Percentiles rank a stretch among this genome's conserved stretches.
Evolutionary conservation across 2,329 filamentous ascomycete genomes (phyloP).

Genomic region (Rhexocercosporidium sp.): DNA sequence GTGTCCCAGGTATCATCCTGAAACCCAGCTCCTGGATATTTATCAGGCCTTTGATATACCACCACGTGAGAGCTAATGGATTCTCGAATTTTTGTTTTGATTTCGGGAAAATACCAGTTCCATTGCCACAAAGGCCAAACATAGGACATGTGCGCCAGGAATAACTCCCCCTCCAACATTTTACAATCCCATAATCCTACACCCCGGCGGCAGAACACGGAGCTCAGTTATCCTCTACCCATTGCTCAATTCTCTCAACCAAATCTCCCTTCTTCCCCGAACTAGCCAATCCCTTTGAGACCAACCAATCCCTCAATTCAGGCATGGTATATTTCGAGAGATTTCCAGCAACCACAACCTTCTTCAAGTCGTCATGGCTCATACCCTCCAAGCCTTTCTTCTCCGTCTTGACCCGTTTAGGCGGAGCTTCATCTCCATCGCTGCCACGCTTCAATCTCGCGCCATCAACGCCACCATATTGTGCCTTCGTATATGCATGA

Average conservation of each 20-base stretch:
- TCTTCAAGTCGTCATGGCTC: constrained; percentile 32
- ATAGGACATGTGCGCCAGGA: background rate
- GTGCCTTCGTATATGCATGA: constrained; percentile 18
- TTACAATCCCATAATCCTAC: constrained; percentile 7
- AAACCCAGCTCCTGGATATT: background rate
- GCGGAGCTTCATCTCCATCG: constrained; percentile 37
- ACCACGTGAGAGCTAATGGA: background rate
- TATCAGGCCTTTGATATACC: constrained; percentile 1
- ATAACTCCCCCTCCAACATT: background rate
- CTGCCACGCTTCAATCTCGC: constrained; percentile 52
- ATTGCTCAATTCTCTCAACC: constrained; percentile 35
- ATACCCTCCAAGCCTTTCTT: constrained; percentile 26
- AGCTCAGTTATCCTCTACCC: constrained; percentile 32
- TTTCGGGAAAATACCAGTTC: background rate
- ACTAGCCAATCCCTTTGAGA: constrained; percentile 29
- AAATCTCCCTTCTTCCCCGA: constrained; percentile 39
- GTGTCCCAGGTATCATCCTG: background rate
- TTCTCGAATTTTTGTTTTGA: background rate
- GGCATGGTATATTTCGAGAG: constrained; percentile 31
- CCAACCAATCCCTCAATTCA: constrained; percentile 35
- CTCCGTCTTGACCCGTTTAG: constrained; percentile 31
- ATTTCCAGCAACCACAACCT: constrained; percentile 19
- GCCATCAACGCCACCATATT: constrained; percentile 20
- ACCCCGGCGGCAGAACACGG: background rate
- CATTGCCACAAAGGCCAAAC: background rate